These are phyloP conservation scores for Neoarthrinium moseri DNA, from an alignment of 2,329 filamentous ascomycete genomes.

Conservation along the genomic window DNA sequence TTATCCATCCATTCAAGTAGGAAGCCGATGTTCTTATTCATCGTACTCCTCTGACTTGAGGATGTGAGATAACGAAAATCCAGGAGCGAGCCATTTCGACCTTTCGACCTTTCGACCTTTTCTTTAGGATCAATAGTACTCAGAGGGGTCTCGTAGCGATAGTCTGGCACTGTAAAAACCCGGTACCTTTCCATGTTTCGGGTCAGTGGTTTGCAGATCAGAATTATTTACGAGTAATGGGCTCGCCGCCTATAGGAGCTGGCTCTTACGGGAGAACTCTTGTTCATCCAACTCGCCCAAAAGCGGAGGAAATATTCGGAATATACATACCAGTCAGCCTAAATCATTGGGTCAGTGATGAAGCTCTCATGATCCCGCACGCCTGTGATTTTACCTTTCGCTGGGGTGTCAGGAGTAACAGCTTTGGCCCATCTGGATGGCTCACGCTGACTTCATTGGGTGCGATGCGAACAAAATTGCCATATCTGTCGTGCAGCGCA, in stretches of 20 bases:
- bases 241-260: too few relatives aligned
- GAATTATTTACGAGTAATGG: too few relatives aligned
- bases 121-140: slow-evolving; percentile 11
- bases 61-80: slow-evolving; percentile 25
- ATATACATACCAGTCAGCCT: background rate
- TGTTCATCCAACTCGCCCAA: too few relatives aligned
- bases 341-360: background rate
- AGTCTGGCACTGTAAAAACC: slow-evolving; percentile 11
- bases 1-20: slow-evolving; percentile 8
- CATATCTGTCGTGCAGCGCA: slow-evolving; percentile 11
- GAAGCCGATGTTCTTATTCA: slow-evolving; percentile 5
- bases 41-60: slow-evolving; percentile 9
- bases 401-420: background rate
- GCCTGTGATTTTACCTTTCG: slow-evolving; percentile 4
- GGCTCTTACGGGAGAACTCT: too few relatives aligned
- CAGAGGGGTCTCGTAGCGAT: slow-evolving; percentile 9
- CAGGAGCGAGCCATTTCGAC: slow-evolving; percentile 3
- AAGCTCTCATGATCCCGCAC: background rate
- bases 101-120: slow-evolving; percentile 11
- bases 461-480: slow-evolving; percentile 6
- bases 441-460: slow-evolving; percentile 3
- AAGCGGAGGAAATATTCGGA: too few relatives aligned
- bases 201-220: slow-evolving; percentile 9
- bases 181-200: slow-evolving; percentile 13
- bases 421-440: background rate